Percentiles rank a stretch among this genome's conserved stretches.
Evolutionary conservation across 2,329 filamentous ascomycete species (phyloP).

Genomic region (Westerdykella sp.): DNA sequence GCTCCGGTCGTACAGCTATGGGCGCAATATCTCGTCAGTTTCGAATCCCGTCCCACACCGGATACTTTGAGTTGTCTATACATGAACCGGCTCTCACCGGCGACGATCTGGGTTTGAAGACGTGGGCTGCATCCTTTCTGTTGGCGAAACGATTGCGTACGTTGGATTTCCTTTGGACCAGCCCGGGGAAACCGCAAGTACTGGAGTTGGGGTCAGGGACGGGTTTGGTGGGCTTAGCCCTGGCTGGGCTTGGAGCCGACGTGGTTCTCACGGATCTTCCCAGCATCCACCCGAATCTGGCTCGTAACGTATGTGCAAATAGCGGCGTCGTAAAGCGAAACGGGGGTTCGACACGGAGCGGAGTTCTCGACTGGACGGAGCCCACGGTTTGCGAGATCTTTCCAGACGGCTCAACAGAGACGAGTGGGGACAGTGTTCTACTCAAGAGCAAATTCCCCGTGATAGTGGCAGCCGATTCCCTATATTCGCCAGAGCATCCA

Average conservation of each 20-base stretch:
- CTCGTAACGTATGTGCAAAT: slow-evolving; percentile 66
- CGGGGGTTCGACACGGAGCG: slow-evolving; percentile 55
- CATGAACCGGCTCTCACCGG: slow-evolving; percentile 82
- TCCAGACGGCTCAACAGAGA: slow-evolving; percentile 2
- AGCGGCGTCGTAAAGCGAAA: slow-evolving; percentile 47
- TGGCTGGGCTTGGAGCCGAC: slow-evolving; percentile 61
- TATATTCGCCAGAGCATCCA: slow-evolving; percentile 84
- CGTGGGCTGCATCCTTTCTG: slow-evolving; percentile 87
- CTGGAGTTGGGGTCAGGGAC: slow-evolving; percentile 88
- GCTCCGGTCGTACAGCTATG: slow-evolving; percentile 72
- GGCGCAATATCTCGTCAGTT: slow-evolving; percentile 57
- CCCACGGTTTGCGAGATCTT: slow-evolving; percentile 46
- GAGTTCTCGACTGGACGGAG: slow-evolving; percentile 66
- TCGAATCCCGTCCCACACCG: slow-evolving; percentile 46
- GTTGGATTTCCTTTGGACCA: slow-evolving; percentile 18
- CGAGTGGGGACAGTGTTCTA: slow-evolving; percentile 5
- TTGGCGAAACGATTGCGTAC: slow-evolving; percentile 63
- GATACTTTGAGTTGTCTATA: slow-evolving; percentile 55
- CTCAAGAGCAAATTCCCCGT: slow-evolving; percentile 42
- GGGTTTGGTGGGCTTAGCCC: slow-evolving; percentile 81
- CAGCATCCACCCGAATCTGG: slow-evolving; percentile 74
- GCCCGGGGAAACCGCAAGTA: slow-evolving; percentile 24
- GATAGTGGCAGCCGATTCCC: slow-evolving; percentile 75
- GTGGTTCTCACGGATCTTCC: slow-evolving; percentile 79
- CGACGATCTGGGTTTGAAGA: slow-evolving; percentile 87